Conservation (phyloP, 352 stramenopile species). For the Globisporangium megalacanthum region DNA sequence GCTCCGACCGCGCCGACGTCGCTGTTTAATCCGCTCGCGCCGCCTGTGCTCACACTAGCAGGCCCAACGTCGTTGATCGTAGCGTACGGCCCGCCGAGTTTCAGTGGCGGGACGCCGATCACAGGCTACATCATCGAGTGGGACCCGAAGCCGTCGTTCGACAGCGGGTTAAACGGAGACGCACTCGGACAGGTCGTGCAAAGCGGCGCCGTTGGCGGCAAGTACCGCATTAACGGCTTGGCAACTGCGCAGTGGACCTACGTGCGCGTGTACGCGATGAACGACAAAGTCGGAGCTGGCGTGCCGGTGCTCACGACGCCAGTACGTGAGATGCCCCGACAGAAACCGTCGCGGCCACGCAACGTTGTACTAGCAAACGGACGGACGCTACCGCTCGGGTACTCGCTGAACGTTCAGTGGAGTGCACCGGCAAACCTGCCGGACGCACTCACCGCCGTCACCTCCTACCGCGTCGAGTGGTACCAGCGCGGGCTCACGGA, state of each 20-base stretch:
- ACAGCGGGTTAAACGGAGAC: slow-evolving; percentile 54
- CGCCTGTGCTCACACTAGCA: slow-evolving; percentile 61
- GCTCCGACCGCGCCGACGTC: slow-evolving; percentile 42
- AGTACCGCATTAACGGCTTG: slow-evolving; percentile 50
- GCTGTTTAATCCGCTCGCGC: slow-evolving; percentile 50
- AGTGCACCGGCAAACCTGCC: slow-evolving; percentile 20
- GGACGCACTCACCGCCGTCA: slow-evolving; percentile 10
- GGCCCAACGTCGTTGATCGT: slow-evolving; percentile 70
- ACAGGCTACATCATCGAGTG: slow-evolving; percentile 91
- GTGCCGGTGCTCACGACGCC: slow-evolving; percentile 37
- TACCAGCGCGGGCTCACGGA: slow-evolving; percentile 45
- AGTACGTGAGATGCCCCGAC: slow-evolving; percentile 52
- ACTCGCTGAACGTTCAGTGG: slow-evolving; percentile 54
- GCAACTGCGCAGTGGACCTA: slow-evolving; percentile 46
- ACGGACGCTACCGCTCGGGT: slow-evolving; percentile 25
- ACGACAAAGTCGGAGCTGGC: slow-evolving; percentile 42
- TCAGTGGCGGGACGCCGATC: slow-evolving; percentile 84
- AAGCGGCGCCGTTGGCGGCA: slow-evolving; percentile 10
- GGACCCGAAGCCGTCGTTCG: slow-evolving; percentile 75
- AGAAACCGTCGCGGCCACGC: slow-evolving; percentile 37
- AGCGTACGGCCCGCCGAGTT: slow-evolving; percentile 69
- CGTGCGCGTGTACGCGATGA: slow-evolving; percentile 67
- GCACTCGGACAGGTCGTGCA: slow-evolving; percentile 39
- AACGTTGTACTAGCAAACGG: slow-evolving; percentile 40
- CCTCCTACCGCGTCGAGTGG: slow-evolving; percentile 65